Evolutionary conservation across 2,329 filamentous ascomycete genomes (phyloP), one percentile per base, ranked within the genome.

Genomic region (Diaporthe sp.): DNA sequence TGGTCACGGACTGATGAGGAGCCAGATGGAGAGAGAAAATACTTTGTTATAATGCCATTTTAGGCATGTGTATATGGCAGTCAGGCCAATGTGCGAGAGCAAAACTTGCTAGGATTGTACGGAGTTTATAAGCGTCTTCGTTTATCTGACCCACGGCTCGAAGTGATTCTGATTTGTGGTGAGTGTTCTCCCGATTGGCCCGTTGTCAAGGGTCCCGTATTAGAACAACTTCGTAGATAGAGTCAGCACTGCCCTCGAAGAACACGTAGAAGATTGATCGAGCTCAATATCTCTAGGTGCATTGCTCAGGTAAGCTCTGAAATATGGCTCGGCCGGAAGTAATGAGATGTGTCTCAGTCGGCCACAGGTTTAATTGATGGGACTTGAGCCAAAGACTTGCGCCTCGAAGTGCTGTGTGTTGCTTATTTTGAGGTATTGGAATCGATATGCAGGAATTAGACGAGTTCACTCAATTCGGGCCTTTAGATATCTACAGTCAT

Each of bases 1-100:
- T 35, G 35, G 17, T 22, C n/a, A 30, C 28, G 17, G 22, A 30
- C 33, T n/a, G 50, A 33, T 19, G 73, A 61, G 38, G 35, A 9
- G 22, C 35, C 19, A 28, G 61, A 15, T 45, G 66, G 42, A 15
- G 40, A 42, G 45, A 19, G 40, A 52, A 70, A 58, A 38, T 58
- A 22, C 52, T 57, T 13, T 19, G 25, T 42, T 67, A 28, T 33
- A 40, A 74, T 74, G 72, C 55, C 61, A 68, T 58, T 55, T 1
- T 70, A 35, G 72, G 75, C 68, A 40, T 74, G 69, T 74, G 73
- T 66, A 74, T 66, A 69, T 66, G 70, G 70, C 57, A 64, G 8
- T 72, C 28, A 45, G 57, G 73, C 61, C 52, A 68, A 66, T 42
- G 72, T 74, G 50, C n/a, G 72, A 70, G 61, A 72, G 69, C 71